Base-by-base conservation (phyloP, 331 rosid genomes). In the Rhamnella rubrinervis region DNA sequence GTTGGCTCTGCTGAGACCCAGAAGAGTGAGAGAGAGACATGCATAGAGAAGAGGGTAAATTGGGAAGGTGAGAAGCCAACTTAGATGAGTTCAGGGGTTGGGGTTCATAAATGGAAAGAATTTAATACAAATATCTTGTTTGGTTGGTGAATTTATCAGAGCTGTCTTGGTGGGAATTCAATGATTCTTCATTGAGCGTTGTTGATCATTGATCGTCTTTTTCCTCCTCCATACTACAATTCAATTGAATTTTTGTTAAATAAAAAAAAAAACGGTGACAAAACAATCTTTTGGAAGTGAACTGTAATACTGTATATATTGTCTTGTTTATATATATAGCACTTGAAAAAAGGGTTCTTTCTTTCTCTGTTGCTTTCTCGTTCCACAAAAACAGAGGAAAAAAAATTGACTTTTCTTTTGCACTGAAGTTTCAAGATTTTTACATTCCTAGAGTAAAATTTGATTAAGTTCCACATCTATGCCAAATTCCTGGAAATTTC, bases 101-200 rank as follows among this genome's bases (percentile, higher is more conserved):
- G 66, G 73, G n/a, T 72, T 67, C 89, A 81, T 86, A 81, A 82
- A 85, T 78, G 82, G 62, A 58, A 70, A 6, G 62, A 40, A 47
- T 53, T 71, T 74, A 72, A 73, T 80, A 23, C 55, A 59, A 57
- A 21, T 62, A 58, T 58, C 14, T 2, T 31, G 75, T 64, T 55
- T 50, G 68, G 91, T 87, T 76, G 92, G 89, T 82, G 85, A 83
- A 76, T 76, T 74, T 81, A 75, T 79, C 75, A 75, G 71, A 78
- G 72, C 78, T 78, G 31, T 50, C 67, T 75, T 39, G 85, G 89
- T 82, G 83, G 80, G 86, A 83, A 87, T 92, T 92, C 85, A 92
- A 87, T 89, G 91, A 83, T 85, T 77, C 82, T 79, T 82, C 76
- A 20, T 80, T 67, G 82, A 73, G 79, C 66, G 80, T 47, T 71